Conservation (phyloP, 1,139 yeast species). For the Diutina sp. region DNA sequence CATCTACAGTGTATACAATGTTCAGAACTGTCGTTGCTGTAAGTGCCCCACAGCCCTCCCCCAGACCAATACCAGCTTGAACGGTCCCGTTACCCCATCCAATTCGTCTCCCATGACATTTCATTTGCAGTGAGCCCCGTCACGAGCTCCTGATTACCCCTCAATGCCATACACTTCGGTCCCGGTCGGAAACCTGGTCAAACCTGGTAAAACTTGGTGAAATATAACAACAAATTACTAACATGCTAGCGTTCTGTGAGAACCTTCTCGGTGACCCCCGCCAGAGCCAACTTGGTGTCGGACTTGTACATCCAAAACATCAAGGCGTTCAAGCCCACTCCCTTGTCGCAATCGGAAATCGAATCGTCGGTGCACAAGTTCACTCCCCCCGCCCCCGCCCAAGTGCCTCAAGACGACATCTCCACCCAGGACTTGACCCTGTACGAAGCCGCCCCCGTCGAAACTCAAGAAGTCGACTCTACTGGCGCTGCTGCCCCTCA, state of each 20-base stretch:
- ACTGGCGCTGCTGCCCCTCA: conserved; percentile 31
- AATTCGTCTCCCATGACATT: background rate
- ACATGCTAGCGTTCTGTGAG: conserved; percentile 13
- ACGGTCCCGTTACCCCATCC: background rate
- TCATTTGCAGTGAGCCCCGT: background rate
- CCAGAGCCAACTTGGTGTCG: conserved; percentile 53
- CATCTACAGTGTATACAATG: background rate
- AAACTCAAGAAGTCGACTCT: conserved; percentile 37
- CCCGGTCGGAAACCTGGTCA: background rate
- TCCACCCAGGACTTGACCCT: conserved; percentile 63
- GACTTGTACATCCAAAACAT: conserved; percentile 82
- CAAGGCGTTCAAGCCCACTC: conserved; percentile 78
- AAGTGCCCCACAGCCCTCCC: background rate
- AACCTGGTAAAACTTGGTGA: too few species aligned
- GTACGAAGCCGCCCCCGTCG: conserved; percentile 69
- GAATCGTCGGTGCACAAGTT: conserved; percentile 75
- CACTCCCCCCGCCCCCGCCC: conserved; percentile 65
- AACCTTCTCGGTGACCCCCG: conserved; percentile 31
- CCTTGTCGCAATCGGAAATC: conserved; percentile 60
- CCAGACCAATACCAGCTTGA: background rate
- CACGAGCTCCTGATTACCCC: background rate
- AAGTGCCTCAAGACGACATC: conserved; percentile 60
- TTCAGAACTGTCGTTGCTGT: conserved; percentile 2
- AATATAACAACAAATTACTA: conserved; percentile 4
- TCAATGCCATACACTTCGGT: background rate